Percentiles rank a stretch among this genome's conserved stretches.
These are phyloP conservation scores for Botrytis paeoniae DNA, from an alignment of 2,329 filamentous ascomycete species.

Conservation along the genomic window DNA sequence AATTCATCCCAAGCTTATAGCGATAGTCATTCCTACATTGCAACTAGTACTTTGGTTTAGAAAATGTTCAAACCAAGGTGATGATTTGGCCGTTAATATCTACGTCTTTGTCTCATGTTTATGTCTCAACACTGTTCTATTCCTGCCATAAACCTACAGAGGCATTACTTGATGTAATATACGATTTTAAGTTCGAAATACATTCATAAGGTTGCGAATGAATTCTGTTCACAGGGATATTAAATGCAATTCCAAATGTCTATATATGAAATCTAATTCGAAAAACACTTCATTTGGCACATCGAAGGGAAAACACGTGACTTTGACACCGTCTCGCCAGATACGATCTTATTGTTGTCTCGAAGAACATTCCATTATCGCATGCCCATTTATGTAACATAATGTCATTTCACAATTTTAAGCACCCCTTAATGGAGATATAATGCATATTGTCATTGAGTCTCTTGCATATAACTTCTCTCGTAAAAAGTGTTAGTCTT, in stretches of 20 bases:
- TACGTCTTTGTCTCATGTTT: not conserved
- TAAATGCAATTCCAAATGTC: not conserved
- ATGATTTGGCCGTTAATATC: not conserved
- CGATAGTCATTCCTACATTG: not conserved
- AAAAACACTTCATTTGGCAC: not conserved
- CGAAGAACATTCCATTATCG: not conserved
- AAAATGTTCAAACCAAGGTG: not conserved
- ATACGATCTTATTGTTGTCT: not conserved
- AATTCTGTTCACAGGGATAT: accelerated
- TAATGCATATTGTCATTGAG: not conserved
- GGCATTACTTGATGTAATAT: not conserved
- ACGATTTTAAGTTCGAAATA: not conserved
- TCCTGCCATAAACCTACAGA: not conserved
- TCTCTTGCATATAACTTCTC: not conserved
- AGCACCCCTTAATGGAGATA: accelerated
- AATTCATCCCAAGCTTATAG: not conserved
- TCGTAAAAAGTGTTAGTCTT: not conserved
- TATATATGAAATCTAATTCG: not conserved
- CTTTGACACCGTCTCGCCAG: not conserved
- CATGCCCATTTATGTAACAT: not conserved
- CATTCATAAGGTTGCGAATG: not conserved
- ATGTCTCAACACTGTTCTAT: not conserved
- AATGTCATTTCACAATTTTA: no score
- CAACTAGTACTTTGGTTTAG: not conserved
- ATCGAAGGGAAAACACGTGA: not conserved